phyloP scores from a whole-genome alignment of 163 green algal genomes.

The Scenedesmus sp. region DNA sequence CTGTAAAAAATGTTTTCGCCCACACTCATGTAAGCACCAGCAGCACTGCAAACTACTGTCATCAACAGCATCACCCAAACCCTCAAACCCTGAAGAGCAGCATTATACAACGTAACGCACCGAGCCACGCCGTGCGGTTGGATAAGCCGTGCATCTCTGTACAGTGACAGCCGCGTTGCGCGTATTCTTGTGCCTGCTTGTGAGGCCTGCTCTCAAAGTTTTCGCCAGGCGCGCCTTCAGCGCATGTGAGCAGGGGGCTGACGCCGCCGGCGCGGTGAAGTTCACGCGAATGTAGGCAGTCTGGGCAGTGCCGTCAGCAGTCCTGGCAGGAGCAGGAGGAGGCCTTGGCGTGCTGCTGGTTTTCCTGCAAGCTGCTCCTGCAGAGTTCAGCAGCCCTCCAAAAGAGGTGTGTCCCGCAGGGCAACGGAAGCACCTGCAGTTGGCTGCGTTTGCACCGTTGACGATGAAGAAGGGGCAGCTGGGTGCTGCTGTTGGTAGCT shows the following conservation, averaged over 20 bases:
- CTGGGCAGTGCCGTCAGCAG: background rate
- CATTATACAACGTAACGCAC: too few species aligned
- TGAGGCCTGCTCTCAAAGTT: background rate
- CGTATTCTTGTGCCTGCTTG: background rate
- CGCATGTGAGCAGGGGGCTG: background rate
- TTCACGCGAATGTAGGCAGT: background rate
- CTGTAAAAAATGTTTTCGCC: too few species aligned
- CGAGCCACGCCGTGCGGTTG: too few species aligned
- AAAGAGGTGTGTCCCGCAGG: background rate
- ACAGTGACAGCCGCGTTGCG: background rate
- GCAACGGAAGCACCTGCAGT: background rate
- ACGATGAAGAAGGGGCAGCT: background rate
- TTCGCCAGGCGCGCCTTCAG: background rate
- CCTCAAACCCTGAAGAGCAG: too few species aligned
- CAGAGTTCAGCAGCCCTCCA: background rate
- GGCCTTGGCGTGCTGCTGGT: background rate
- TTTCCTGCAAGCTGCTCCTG: background rate
- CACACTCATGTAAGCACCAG: too few species aligned
- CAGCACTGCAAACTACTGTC: too few species aligned
- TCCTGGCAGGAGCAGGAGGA: background rate
- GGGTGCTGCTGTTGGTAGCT: background rate
- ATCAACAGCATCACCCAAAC: too few species aligned
- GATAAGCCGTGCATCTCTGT: background rate
- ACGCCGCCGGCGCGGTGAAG: background rate
- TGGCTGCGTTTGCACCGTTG: background rate